Evolutionary conservation across 768 basidiomycete genomes (phyloP).

Genomic region (Hortiboletus flavorubellus): DNA sequence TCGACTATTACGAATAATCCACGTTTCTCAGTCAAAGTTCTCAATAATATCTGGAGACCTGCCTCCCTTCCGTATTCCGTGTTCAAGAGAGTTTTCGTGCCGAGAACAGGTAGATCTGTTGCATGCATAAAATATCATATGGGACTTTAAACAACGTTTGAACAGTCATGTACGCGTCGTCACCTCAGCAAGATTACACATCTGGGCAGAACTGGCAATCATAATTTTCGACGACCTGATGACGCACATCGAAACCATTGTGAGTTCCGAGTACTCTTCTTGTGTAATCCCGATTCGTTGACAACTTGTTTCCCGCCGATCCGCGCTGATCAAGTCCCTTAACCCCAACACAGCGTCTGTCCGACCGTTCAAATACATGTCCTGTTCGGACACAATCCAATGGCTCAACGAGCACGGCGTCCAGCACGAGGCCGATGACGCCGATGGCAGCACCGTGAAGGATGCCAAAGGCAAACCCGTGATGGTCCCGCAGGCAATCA

Average conservation of each 20-base stretch:
- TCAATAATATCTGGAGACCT: too few species aligned
- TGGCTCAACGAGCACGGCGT: too few species aligned
- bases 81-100: too few species aligned
- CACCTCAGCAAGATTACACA: slow-evolving; percentile 97
- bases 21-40: too few species aligned
- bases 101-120: slow-evolving; percentile 97
- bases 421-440: slow-evolving; percentile 81
- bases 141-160: too few species aligned
- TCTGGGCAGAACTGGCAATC: slow-evolving; percentile 88
- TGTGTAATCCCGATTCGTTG: slow-evolving; percentile 38
- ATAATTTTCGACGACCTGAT: slow-evolving; percentile 92
- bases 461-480: slow-evolving; percentile 41
- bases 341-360: too few species aligned
- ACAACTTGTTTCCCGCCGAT: slow-evolving; percentile 74
- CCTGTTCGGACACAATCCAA: too few species aligned
- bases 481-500: slow-evolving; percentile 71
- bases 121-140: too few species aligned
- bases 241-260: slow-evolving; percentile 86
- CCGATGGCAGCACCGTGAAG: slow-evolving; percentile 57
- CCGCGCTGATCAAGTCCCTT: slow-evolving; percentile 80
- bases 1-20: too few species aligned
- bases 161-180: too few species aligned
- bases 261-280: slow-evolving; percentile 34
- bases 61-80: too few species aligned
- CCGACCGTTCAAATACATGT: too few species aligned